Base-by-base conservation (phyloP, 2,329 filamentous ascomycete species). In the Fusarium concolor region DNA sequence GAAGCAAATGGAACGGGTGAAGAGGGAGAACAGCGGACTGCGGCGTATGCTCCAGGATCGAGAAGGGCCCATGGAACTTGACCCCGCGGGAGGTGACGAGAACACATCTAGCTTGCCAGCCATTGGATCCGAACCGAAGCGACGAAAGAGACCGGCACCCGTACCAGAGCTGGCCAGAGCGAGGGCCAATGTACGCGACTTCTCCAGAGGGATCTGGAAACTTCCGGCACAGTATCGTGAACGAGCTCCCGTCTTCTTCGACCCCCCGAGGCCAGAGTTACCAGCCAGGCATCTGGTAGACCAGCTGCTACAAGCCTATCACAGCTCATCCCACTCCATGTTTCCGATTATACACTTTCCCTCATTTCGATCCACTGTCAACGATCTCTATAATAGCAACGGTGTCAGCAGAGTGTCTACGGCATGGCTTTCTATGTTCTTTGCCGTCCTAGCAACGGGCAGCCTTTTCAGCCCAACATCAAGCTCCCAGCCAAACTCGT, bases 341-440 rank as follows among this genome's bases (percentile, higher is more conserved):
- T 90, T 94, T 70, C 96, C 96, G 1, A 89, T 97, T 42, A 75
- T 98, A 11, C 93, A 98, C 77, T 96, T 94, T 92, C 92, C 93
- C 3, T 91, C 87, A 0, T 96, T 98, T 73, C 85, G 90, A 72
- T 84, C 87, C 46, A 87, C 91, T 51, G 91, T 95, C 63, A 92
- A 97, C 57, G 85, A 88, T 10, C 83, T 97, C 9, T 97, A 97
- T 78, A 86, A 87, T 56, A 87, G 88, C 6, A 86, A 86, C 31
- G 56, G 56, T 42, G 82, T 91, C 18, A 82, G 86, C 29, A 73
- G 74, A 12, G 83, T 88, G 9, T 83, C 90, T 1, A 85, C 88
- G 17, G 88, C 90, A 35, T 97, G 93, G 89, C 84, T 91, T 33
- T 90, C 93, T 3, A 83, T 96, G 20, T 90, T 97, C 72, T 97